Evolutionary conservation across 169 alveolate genomes (phyloP), one percentile per base, ranked within the genome.

Genomic region (Cryptosporidium sp.): DNA sequence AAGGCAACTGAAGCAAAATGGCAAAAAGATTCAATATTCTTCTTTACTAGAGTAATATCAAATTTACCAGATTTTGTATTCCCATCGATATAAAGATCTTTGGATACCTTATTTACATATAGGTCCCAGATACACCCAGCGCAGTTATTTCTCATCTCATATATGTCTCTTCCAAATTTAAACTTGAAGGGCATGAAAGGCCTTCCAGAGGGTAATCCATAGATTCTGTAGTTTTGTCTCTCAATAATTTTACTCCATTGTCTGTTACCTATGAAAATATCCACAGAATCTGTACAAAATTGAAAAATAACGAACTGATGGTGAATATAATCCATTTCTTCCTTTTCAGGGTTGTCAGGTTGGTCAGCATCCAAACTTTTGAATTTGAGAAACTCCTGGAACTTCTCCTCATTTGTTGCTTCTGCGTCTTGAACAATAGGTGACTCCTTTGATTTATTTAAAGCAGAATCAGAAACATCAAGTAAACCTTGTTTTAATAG

Each of bases 111-210:
- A 35, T 43, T 80, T 9, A 23, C 48, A 29, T 43, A 80, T 35
- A 80, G 43, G 43, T 80, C 89, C 89, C 89, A 80, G 18, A 80
- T 80, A 26, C 73, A 59, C 16, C 89, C 62, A 16, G 74, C 89
- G 62, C 89, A 80, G 21, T 80, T 80, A 29, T 61, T 70, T 41
- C 89, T 80, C 89, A 80, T 80, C 43, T 80, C 80, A 62, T 41
- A 80, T n/a, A 80, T 10, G 16, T 59, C 65, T 43, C 75, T 80
- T 16, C 89, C 89, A 61, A 39, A 80, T 14, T 80, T 80, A 18
- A 61, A 80, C n/a, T 80, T 80, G 39, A 80, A 80, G 4, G 89
- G 89, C 70, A 31, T 80, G 31, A 59, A 62, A 10, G 89, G 89
- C 3, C 89, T 59, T 33, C 89, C 89, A 31, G 89, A 59, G 7